These are phyloP conservation scores for Fusarium albosuccineum DNA, from an alignment of 2,329 filamentous ascomycete species.

Conservation along the genomic window DNA sequence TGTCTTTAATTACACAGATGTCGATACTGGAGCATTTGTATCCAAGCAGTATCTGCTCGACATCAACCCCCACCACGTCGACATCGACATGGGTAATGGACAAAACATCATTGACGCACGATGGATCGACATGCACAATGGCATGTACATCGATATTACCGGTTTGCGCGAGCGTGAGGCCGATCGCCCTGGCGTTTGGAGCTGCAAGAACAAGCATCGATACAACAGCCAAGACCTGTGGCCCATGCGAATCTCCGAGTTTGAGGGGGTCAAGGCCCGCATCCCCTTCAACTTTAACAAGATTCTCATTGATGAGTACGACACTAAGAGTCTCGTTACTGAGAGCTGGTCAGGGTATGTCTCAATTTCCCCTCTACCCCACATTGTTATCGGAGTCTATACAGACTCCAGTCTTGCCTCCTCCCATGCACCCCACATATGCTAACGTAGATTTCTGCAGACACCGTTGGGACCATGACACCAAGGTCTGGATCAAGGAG, in stretches of 20 bases:
- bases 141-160: conserved; percentile 88
- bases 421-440: not conserved
- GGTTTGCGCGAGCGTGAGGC: conserved; percentile 76
- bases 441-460: conserved; percentile 53
- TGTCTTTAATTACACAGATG: conserved; percentile 63
- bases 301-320: conserved; percentile 75
- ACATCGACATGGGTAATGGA: conserved; percentile 73
- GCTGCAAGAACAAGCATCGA: conserved; percentile 83
- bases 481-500: conserved; percentile 71
- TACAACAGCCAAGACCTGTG: conserved; percentile 80
- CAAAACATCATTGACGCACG: conserved; percentile 86
- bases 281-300: conserved; percentile 78
- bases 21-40: conserved; percentile 55
- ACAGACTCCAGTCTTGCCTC: not conserved
- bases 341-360: conserved; percentile 74
- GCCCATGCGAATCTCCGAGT: conserved; percentile 79
- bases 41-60: conserved; percentile 76
- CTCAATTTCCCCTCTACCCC: conserved; percentile 3
- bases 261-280: conserved; percentile 78
- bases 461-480: conserved; percentile 70
- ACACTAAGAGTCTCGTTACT: conserved; percentile 68
- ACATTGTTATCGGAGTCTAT: not conserved
- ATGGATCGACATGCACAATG: conserved; percentile 83
- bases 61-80: conserved; percentile 77
- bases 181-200: conserved; percentile 74